Percentiles rank a stretch among this genome's conserved stretches.
Conservation (phyloP, 805 yeast species). For the Wickerhamomyces chambardii region DNA sequence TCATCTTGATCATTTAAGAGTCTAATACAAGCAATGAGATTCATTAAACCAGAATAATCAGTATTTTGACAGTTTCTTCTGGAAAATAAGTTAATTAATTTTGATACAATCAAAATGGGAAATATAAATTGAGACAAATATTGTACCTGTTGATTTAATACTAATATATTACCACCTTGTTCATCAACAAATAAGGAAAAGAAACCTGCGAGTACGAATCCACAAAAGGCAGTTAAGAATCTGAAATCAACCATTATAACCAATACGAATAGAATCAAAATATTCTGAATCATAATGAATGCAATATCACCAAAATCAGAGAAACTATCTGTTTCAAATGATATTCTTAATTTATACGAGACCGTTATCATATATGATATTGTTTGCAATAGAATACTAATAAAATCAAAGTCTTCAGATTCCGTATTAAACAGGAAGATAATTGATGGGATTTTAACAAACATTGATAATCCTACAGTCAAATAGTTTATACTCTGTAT, state of each 20-base stretch:
- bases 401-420: too few relatives aligned
- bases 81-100: conserved; percentile 9
- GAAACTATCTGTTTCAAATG: conserved; percentile 13
- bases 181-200: conserved; percentile 13
- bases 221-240: conserved; percentile 10
- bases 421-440: too few relatives aligned
- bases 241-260: conserved; percentile 10
- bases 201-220: conserved; percentile 8
- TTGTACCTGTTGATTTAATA: conserved; percentile 12
- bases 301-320: conserved; percentile 29
- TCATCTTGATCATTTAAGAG: too few relatives aligned
- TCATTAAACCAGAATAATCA: too few relatives aligned
- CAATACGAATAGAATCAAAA: conserved; percentile 21
- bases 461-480: too few relatives aligned
- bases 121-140: conserved; percentile 23
- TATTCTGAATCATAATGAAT: conserved; percentile 25
- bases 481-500: too few relatives aligned
- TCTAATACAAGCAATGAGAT: too few relatives aligned
- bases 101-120: conserved; percentile 25
- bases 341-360: conserved; percentile 24
- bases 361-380: conserved; percentile 21
- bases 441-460: too few relatives aligned
- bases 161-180: conserved; percentile 8
- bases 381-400: too few relatives aligned
- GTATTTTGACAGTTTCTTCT: too few relatives aligned